Percentiles rank a stretch among this genome's conserved stretches.
These are phyloP conservation scores for Globisporangium paddicum DNA, from an alignment of 352 stramenopile genomes.

Conservation along the genomic window DNA sequence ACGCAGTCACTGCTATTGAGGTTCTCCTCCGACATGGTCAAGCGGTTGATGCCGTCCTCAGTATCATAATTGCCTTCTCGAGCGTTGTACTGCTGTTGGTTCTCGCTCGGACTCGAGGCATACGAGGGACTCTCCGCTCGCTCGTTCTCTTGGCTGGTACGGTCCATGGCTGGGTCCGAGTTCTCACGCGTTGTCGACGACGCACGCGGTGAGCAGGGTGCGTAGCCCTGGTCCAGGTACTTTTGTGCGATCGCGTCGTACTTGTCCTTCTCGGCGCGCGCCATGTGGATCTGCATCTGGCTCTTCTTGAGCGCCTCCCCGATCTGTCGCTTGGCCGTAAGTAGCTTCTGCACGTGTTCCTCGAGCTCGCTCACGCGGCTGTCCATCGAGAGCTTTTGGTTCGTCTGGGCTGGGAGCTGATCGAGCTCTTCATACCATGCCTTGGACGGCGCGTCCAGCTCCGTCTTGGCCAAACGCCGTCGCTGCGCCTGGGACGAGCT, in stretches of 20 bases:
- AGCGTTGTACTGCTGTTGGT: neutral
- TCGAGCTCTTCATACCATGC: slow-evolving; percentile 19
- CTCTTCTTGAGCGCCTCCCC: slow-evolving; percentile 30
- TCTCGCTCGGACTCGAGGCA: neutral
- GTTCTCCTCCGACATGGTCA: slow-evolving; percentile 1
- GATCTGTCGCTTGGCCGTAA: slow-evolving; percentile 31
- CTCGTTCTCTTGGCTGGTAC: neutral
- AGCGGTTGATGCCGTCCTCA: neutral
- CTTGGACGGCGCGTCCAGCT: slow-evolving; percentile 12
- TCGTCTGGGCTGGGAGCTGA: slow-evolving; percentile 14
- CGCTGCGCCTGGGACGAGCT: neutral
- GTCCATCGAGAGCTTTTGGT: slow-evolving; percentile 27
- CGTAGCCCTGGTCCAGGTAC: slow-evolving; percentile 29
- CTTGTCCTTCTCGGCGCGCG: slow-evolving; percentile 26
- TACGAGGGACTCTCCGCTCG: neutral
- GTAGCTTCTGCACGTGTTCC: slow-evolving; percentile 32
- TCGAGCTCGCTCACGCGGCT: slow-evolving; percentile 34
- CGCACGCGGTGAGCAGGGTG: neutral
- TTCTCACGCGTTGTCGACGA: neutral
- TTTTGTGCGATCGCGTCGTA: slow-evolving; percentile 27
- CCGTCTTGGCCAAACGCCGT: slow-evolving; percentile 10
- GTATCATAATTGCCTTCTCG: neutral
- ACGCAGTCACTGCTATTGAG: neutral
- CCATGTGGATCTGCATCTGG: slow-evolving; percentile 24
- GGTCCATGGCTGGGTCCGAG: neutral